Evolutionary conservation across 306 rosid species (phyloP).

Genomic region (Quercus parvula): DNA sequence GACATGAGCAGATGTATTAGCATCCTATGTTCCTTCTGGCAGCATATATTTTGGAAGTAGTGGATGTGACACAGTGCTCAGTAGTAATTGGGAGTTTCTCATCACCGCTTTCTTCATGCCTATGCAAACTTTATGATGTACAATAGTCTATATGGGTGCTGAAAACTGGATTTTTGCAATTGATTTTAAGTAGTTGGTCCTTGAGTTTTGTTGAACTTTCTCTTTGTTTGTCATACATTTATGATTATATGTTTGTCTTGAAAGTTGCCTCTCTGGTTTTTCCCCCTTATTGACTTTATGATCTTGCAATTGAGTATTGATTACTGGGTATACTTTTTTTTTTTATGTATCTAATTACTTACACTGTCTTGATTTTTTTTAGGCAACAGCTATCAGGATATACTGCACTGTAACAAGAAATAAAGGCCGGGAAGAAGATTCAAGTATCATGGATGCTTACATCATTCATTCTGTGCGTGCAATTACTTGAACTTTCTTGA

Average conservation of each 20-base stretch:
- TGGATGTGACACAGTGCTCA: too few species aligned
- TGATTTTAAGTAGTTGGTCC: background rate
- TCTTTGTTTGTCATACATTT: background rate
- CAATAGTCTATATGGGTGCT: background rate
- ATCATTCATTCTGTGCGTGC: too few species aligned
- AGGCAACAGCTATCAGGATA: constrained; percentile 84
- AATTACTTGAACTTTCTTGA: too few species aligned
- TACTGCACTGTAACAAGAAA: constrained; percentile 75
- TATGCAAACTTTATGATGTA: too few species aligned
- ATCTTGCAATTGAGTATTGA: background rate
- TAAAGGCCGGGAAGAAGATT: too few species aligned
- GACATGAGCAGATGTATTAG: too few species aligned
- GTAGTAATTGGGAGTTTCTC: too few species aligned
- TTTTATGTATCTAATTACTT: background rate
- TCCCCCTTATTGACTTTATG: too few species aligned
- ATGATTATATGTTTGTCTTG: background rate
- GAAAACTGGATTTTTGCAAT: background rate
- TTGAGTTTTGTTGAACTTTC: background rate
- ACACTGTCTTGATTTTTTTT: background rate
- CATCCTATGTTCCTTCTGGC: too few species aligned
- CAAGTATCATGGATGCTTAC: too few species aligned
- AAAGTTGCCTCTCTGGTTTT: background rate
- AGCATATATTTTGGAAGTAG: too few species aligned
- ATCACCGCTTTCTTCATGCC: too few species aligned
- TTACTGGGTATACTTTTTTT: background rate